These are phyloP conservation scores for Cryptococcus sp. DNA, from an alignment of 1,284 basidiomycete genomes.

Conservation along the genomic window DNA sequence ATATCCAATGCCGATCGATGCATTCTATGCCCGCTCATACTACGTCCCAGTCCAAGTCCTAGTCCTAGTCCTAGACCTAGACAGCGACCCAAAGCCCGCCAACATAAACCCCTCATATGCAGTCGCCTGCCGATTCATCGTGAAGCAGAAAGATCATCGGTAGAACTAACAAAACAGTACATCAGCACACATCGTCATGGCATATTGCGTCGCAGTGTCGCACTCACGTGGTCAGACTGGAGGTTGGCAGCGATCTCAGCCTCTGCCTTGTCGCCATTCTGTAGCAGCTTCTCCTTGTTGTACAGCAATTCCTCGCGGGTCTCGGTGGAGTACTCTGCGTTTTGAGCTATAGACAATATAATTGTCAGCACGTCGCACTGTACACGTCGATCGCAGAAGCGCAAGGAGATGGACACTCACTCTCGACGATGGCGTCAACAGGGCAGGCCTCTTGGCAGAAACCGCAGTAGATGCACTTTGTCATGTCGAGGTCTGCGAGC, in stretches of 20 bases:
- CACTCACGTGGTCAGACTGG: constrained; percentile 60
- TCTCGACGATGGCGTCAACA: constrained; percentile 99
- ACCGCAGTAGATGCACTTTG: constrained; percentile 93
- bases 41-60: neutral
- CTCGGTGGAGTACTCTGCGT: constrained; percentile 94
- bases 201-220: neutral
- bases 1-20: neutral
- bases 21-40: neutral
- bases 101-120: neutral
- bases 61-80: neutral
- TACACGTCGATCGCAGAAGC: neutral
- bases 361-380: constrained; percentile 1
- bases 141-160: constrained; percentile 9
- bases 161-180: constrained; percentile 11
- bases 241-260: constrained; percentile 95
- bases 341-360: constrained; percentile 67
- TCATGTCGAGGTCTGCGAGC: constrained; percentile 85
- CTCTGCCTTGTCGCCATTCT: constrained; percentile 94
- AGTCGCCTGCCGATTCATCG: neutral
- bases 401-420: constrained; percentile 60
- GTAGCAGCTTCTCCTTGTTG: constrained; percentile 94
- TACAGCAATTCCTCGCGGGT: constrained; percentile 97
- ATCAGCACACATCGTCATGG: neutral
- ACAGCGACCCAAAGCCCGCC: neutral
- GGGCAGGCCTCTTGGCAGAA: constrained; percentile 99